Conservation (phyloP, 2,329 filamentous ascomycete genomes). For the Cercospora berteroae region DNA sequence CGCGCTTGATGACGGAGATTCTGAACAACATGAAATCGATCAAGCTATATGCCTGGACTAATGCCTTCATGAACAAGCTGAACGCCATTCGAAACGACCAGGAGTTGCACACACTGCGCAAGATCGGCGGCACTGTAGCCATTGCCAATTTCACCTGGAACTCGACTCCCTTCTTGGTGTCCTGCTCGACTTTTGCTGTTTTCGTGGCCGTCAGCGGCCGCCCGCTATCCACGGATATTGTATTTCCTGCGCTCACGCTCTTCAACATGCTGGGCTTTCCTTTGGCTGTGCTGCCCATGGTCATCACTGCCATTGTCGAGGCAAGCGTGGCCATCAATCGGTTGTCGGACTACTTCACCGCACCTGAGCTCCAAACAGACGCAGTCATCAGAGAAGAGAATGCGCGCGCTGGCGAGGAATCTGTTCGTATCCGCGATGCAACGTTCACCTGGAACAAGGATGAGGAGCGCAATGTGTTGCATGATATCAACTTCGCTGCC, state of each 20-base stretch:
- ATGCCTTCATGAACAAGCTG: constrained; percentile 95
- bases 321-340: constrained; percentile 88
- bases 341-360: constrained; percentile 77
- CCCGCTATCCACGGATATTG: constrained; percentile 87
- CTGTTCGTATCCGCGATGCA: constrained; percentile 76
- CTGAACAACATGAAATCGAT: constrained; percentile 99
- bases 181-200: constrained; percentile 91
- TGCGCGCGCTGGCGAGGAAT: constrained; percentile 77
- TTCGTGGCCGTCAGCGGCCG: constrained; percentile 81
- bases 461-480: constrained; percentile 64
- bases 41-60: constrained; percentile 97
- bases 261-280: constrained; percentile 98
- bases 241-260: constrained; percentile 87
- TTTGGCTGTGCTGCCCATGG: constrained; percentile 90
- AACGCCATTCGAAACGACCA: constrained; percentile 94
- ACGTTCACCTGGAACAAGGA: constrained; percentile 95
- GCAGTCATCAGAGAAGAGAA: constrained; percentile 70
- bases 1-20: constrained; percentile 92
- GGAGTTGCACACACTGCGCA: constrained; percentile 90
- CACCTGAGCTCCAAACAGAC: constrained; percentile 86
- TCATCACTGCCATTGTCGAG: constrained; percentile 94
- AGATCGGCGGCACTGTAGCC: constrained; percentile 91
- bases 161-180: constrained; percentile 94
- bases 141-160: constrained; percentile 98
- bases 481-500: constrained; percentile 82